Evolutionary conservation across 192 early-diverging fungal genomes (phyloP), one percentile per base, ranked within the genome.

Genomic region (Jimgerdemannia lactiflua): DNA sequence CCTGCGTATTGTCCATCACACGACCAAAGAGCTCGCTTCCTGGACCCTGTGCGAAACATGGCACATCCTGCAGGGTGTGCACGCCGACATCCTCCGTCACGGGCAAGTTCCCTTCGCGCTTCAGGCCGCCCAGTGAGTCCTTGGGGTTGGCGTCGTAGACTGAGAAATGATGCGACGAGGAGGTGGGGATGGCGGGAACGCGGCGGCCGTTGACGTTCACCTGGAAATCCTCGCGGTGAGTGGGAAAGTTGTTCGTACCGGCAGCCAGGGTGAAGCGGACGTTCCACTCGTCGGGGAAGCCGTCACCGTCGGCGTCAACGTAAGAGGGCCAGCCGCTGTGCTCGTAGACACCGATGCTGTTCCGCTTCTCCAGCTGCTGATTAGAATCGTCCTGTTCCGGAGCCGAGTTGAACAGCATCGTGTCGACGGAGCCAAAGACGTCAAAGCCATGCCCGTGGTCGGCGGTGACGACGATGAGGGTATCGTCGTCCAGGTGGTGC

Each of bases 401-500:
- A 72, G 77, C 80, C 0, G 69, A 76, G 77, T 77, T 78, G 74
- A 91, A 87, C 76, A 85, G 90, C 68, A 79, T 70, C 71, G 83
- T 75, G 74, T 91, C 90, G 64, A 91, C 88, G 71, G 86, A 81
- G 43, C 89, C 90, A 74, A 80, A 90, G 74, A 91, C 88, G 72
- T 91, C 90, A 82, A 83, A 91, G 4, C 82, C 86, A 70, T 91
- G 90, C 39, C 83, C 80, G 71, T 91, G 90, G 66, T 91, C 90
- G 74, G 90, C 89, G 69, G 90, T 91, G 65, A 91, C 80, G 67
- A 90, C 75, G 78, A 91, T 91, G 69, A 85, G 75, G 65, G 88
- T 89, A 70, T 90, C 82, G 71, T 86, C 81, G 70, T 84, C 81
- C 44, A 80, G 75, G 67, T 79, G 82, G 73, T 87, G 77, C 59